These are phyloP conservation scores for Thamnidium elegans DNA, from an alignment of 192 early-diverging fungal genomes.

Conservation along the genomic window DNA sequence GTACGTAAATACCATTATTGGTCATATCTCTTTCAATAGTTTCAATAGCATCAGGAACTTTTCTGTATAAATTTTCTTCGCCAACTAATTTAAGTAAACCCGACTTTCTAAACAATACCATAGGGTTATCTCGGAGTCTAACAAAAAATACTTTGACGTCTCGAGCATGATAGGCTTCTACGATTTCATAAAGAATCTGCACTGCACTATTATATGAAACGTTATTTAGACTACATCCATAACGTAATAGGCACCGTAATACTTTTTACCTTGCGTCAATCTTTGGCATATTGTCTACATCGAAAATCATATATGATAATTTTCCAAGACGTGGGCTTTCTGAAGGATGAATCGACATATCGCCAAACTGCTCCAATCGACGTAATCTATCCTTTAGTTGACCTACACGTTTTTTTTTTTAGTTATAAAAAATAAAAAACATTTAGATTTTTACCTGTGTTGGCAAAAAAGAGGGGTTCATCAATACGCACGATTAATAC, in stretches of 20 bases:
- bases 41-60: slow-evolving; percentile 47
- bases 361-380: slow-evolving; percentile 91
- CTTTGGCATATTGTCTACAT: slow-evolving; percentile 81
- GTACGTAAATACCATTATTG: slow-evolving; percentile 5
- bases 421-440: not conserved
- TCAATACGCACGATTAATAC: slow-evolving; percentile 87
- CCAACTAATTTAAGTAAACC: slow-evolving; percentile 66
- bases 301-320: slow-evolving; percentile 82
- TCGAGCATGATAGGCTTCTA: slow-evolving; percentile 78
- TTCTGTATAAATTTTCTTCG: slow-evolving; percentile 64
- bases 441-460: slow-evolving; percentile 49
- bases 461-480: slow-evolving; percentile 96
- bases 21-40: slow-evolving; percentile 25
- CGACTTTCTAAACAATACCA: slow-evolving; percentile 67
- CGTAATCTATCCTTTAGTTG: slow-evolving; percentile 94
- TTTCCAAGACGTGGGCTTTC: slow-evolving; percentile 80
- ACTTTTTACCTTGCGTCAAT: slow-evolving; percentile 87
- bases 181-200: slow-evolving; percentile 87
- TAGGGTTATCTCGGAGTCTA: slow-evolving; percentile 72
- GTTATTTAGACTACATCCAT: not conserved
- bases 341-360: slow-evolving; percentile 92
- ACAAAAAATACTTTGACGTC: slow-evolving; percentile 90
- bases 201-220: slow-evolving; percentile 26
- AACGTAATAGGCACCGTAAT: not conserved
- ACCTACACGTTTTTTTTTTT: slow-evolving; percentile 41